Conservation (phyloP, 2,329 filamentous ascomycete genomes). For the Chrysosporium queenslandicum region DNA sequence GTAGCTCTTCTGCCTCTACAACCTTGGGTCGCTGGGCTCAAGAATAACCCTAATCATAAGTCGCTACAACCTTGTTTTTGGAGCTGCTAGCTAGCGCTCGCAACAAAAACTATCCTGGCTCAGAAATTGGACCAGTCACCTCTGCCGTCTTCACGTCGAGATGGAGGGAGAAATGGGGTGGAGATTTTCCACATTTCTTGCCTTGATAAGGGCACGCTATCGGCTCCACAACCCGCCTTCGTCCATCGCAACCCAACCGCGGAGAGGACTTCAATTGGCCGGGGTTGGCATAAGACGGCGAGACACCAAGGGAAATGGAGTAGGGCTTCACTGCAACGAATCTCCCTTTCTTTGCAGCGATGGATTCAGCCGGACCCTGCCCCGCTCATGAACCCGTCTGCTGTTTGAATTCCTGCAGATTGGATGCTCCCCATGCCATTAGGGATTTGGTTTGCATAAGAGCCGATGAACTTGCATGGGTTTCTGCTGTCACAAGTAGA, state of each 20-base stretch:
- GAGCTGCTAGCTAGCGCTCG: not conserved
- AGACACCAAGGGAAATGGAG: too few species aligned
- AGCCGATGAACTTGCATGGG: not conserved
- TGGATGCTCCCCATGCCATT: too few species aligned
- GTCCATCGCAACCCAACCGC: not conserved
- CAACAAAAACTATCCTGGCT: not conserved
- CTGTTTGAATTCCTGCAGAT: not conserved
- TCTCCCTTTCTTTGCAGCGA: too few species aligned
- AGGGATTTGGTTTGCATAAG: not conserved
- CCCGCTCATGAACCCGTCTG: too few species aligned
- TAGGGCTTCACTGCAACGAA: not conserved
- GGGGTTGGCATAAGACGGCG: too few species aligned
- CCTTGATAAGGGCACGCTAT: not conserved
- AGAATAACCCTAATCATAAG: slow-evolving; percentile 4
- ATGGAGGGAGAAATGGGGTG: not conserved
- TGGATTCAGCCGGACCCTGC: too few species aligned
- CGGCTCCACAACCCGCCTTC: slow-evolving; percentile 8
- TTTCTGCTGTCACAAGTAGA: not conserved
- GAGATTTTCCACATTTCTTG: not conserved
- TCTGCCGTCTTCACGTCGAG: not conserved
- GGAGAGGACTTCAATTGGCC: not conserved
- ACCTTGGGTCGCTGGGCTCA: slow-evolving; percentile 1
- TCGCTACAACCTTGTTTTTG: slow-evolving; percentile 5
- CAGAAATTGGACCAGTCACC: slow-evolving; percentile 6
- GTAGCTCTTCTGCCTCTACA: slow-evolving; percentile 1